Evolutionary conservation across 1,284 basidiomycete species (phyloP).

Genomic region (Rhodotorula sp.): DNA sequence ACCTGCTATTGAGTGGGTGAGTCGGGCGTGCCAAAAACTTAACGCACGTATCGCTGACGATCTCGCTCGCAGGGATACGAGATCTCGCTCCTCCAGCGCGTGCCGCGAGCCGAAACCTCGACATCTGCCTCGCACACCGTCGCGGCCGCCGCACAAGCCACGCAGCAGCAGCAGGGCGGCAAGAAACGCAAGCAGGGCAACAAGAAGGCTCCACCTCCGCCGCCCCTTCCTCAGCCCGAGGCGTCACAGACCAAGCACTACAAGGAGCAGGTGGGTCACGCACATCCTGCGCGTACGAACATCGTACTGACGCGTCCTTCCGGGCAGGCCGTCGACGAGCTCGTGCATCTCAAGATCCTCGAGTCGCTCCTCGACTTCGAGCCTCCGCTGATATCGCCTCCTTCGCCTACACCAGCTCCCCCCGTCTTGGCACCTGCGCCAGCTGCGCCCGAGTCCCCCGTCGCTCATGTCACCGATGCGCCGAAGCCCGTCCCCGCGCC

Average conservation of each 20-base stretch:
- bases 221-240: not conserved
- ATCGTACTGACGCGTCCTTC: not conserved
- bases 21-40: not conserved
- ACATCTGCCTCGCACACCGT: not conserved
- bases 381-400: slow-evolving; percentile 47
- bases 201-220: not conserved
- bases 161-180: not conserved
- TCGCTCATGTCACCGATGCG: not conserved
- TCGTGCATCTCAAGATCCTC: slow-evolving; percentile 79
- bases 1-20: slow-evolving; percentile 35
- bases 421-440: not conserved
- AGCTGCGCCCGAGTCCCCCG: not conserved
- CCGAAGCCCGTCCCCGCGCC: not conserved
- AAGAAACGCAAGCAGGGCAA: slow-evolving; percentile 12
- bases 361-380: slow-evolving; percentile 67
- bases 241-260: slow-evolving; percentile 21
- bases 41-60: not conserved
- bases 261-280: slow-evolving; percentile 33
- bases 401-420: not conserved
- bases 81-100: slow-evolving; percentile 38
- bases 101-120: slow-evolving; percentile 19
- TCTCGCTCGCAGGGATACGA: slow-evolving; percentile 33
- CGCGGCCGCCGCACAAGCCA: not conserved
- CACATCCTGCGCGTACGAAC: not conserved
- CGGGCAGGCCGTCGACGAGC: slow-evolving; percentile 82